Evolutionary conservation across 208 protist species (phyloP), one percentile per base, ranked within the genome.

Genomic region (Wallacemonas sp.): DNA sequence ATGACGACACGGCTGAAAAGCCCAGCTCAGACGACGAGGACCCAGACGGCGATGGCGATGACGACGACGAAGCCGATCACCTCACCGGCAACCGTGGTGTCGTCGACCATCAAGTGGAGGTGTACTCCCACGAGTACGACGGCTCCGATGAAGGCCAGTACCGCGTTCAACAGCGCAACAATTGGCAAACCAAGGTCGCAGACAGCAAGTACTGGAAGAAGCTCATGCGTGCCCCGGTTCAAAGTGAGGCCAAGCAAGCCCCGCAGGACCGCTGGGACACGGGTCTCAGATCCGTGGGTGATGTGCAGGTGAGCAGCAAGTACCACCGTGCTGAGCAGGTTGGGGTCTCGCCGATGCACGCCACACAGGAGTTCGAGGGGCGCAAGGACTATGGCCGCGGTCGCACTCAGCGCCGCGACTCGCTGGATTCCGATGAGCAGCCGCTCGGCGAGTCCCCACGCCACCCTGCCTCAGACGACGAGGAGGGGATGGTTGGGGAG

Each of bases 191-290:
- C 47, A 70, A 47, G 38, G 14, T 79, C 3, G 52, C 48, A 1
- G 74, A 69, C 24, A 71, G 8, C 12, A 79, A 79, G 34, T 19
- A 74, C 27, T 72, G 72, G 34, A 61, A 68, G 64, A 69, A 70
- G 0, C 57, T 79, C 1, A 46, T 73, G 63, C 67, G 66, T 39
- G 62, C 61, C n/a, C 1, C 43, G 6, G 4, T 43, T 11, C 11
- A 11, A 12, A 30, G 24, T 8, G 30, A 4, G 4, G 30, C 8
- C 4, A 58, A 58, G 19, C 34, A 58, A 21, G 17, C 0, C 3
- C 30, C 9, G 2, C 12, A 14, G n/a, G 52, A 58, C 8, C 34
- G 29, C 29, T 58, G 52, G 52, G 52, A 58, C 30, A n/a, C 8
- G 26, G 60, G 60, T 21, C 47, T 67, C 1, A 65, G 57, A 5